Evolutionary conservation across 495 filamentous ascomycete species (phyloP).

Genomic region (Penicillium flavigenum): DNA sequence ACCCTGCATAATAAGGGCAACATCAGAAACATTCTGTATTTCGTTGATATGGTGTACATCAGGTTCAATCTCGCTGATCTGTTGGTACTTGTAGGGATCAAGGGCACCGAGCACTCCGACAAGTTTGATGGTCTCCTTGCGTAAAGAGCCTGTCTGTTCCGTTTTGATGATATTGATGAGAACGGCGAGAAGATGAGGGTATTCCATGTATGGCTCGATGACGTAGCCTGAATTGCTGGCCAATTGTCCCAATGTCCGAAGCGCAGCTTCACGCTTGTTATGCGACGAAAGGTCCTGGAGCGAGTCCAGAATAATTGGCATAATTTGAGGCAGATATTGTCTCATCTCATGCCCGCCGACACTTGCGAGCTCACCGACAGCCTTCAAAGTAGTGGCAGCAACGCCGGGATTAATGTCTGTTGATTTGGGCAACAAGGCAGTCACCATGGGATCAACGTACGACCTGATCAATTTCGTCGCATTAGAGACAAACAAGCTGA

Average conservation of each 20-base stretch:
- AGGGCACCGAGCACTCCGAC: conserved; percentile 95
- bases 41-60: conserved; percentile 54
- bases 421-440: conserved; percentile 84
- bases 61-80: conserved; percentile 49
- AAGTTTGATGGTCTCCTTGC: conserved; percentile 92
- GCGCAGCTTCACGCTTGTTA: conserved; percentile 82
- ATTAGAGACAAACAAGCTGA: conserved; percentile 87
- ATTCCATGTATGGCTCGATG: conserved; percentile 92
- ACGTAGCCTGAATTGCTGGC: conserved; percentile 96
- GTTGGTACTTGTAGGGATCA: conserved; percentile 93
- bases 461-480: conserved; percentile 88
- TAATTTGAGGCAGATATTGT: conserved; percentile 79
- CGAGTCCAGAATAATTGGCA: conserved; percentile 90
- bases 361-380: conserved; percentile 87
- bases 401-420: conserved; percentile 79
- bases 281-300: conserved; percentile 90
- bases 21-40: conserved; percentile 75
- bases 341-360: conserved; percentile 92
- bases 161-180: conserved; percentile 91
- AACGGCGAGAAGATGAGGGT: conserved; percentile 87
- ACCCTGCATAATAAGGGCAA: conserved; percentile 95
- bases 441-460: conserved; percentile 93
- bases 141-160: conserved; percentile 76
- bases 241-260: conserved; percentile 87
- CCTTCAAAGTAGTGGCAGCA: conserved; percentile 86